Evolutionary conservation across 1,139 yeast species (phyloP), one percentile per base, ranked within the genome.

Genomic region (Debaryomyces psychrophilus): DNA sequence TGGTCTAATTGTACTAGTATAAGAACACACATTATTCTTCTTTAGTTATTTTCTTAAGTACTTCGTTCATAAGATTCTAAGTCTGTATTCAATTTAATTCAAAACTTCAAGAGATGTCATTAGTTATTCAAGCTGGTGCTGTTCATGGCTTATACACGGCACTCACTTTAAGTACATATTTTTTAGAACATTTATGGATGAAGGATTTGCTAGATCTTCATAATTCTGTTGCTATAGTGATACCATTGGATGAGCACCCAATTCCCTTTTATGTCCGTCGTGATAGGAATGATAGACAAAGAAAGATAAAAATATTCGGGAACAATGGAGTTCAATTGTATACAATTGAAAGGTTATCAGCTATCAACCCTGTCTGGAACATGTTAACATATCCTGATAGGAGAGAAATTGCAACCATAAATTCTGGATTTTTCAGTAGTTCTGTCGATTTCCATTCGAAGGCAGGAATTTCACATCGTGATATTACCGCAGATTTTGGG

Each of bases 331-430:
- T 58, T 23, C 75, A 76, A 51, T 59, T 70, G 4, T 81, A 74
- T 58, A 68, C 82, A 2, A 67, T 82, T 58, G 85, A 81, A 61
- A 67, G 85, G 40, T 67, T 70, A 50, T 69, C 81, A n/a, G 60
- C 76, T 7, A 58, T 70, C 43, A 73, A 74, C 43, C 81, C 83
- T 11, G 72, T 74, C 27, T 82, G 87, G 87, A 62, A 76, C 17
- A 59, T 82, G 61, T 62, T 71, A 28, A 67, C 71, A 4, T 69
- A 57, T 45, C 82, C 83, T 11, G 61, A 69, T 15, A 66, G 83
- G 47, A 63, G 58, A 45, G 82, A 79, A 52, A 65, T 79, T 39
- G 82, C 83, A 3, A 74, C 83, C 2, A 65, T 82, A 39, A 70
- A 76, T 49, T 75, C 80, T 20, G 83, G 85, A 0, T 60, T 76